Evolutionary conservation across 2,329 filamentous ascomycete species (phyloP).

Genomic region (Paraphoma sp.): DNA sequence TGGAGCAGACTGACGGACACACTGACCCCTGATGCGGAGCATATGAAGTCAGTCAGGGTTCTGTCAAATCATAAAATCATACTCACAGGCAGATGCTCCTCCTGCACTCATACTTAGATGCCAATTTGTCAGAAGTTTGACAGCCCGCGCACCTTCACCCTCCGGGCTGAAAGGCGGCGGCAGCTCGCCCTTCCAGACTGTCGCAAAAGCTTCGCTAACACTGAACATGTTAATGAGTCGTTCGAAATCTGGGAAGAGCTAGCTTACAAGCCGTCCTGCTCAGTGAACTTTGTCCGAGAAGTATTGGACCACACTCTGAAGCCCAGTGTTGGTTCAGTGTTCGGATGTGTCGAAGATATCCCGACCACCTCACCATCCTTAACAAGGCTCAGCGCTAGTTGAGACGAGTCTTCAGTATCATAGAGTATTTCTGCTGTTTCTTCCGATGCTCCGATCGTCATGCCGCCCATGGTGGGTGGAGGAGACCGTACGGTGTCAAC

Average conservation of each 20-base stretch:
- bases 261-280: conserved; percentile 14
- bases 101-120: not conserved
- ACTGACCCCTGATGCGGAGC: too few species aligned
- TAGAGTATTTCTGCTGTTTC: not conserved
- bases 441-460: not conserved
- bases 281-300: conserved; percentile 2
- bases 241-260: too few species aligned
- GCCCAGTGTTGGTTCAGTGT: not conserved
- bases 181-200: not conserved
- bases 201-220: conserved; percentile 1
- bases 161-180: not conserved
- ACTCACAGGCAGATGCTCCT: not conserved
- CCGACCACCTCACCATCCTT: not conserved
- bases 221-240: too few species aligned
- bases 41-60: too few species aligned
- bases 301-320: conserved; percentile 2
- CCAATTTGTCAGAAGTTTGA: not conserved
- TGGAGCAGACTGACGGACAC: not conserved
- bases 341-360: too few species aligned
- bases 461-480: not conserved
- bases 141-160: not conserved
- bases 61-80: too few species aligned
- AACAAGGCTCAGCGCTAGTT: not conserved
- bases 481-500: too few species aligned
- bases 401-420: conserved; percentile 1